Evolutionary conservation across 148 eudicot genomes (phyloP), one percentile per base, ranked within the genome.

Genomic region (Hydrangea macrophylla): DNA sequence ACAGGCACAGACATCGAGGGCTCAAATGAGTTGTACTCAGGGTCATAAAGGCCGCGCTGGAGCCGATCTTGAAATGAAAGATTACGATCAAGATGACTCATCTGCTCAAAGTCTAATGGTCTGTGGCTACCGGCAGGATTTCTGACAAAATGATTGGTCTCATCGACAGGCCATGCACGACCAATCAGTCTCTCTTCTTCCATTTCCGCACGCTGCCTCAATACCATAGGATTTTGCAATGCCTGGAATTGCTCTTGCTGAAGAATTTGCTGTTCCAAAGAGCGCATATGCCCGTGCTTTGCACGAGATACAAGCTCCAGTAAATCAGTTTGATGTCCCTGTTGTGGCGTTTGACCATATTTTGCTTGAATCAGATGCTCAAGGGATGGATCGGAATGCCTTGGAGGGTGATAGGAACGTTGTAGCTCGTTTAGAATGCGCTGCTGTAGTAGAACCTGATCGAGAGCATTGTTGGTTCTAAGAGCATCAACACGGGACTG

Each of bases 301-400:
- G 86, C 77, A 58, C 72, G 88, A 55, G 85, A 75, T 67, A 90
- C 75, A 20, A 83, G 79, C 63, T 94, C 98, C 68, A 85, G 67
- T 4, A 94, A 39, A 74, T 88, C 91, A 56, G 75, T 76, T 50
- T 84, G 88, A 66, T 77, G 88, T 48, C 83, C 96, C 59, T 83
- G 90, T 76, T 78, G 90, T 22, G 67, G 67, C n/a, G 59, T 72
- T 75, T 87, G 96, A 69, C 88, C 89, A 76, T 75, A 73, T 58
- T 94, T 91, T 45, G 85, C 85, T 71, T 87, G 90, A 54, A 94
- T 78, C 27, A 83, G 75, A 51, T 94, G 97, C 48, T 90, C 98
- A 58, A 88, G 42, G 61, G 83, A 82, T 68, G 92, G 89, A 70
- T 84, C 92, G 35, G 71, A 59, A 42, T 88, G 92, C 73, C 88